A percentile compares a stretch with the other conserved stretches of the same genome.
phyloP scores from a whole-genome alignment of 2,329 filamentous ascomycete genomes.

The Myriosclerotinia curreyana region DNA sequence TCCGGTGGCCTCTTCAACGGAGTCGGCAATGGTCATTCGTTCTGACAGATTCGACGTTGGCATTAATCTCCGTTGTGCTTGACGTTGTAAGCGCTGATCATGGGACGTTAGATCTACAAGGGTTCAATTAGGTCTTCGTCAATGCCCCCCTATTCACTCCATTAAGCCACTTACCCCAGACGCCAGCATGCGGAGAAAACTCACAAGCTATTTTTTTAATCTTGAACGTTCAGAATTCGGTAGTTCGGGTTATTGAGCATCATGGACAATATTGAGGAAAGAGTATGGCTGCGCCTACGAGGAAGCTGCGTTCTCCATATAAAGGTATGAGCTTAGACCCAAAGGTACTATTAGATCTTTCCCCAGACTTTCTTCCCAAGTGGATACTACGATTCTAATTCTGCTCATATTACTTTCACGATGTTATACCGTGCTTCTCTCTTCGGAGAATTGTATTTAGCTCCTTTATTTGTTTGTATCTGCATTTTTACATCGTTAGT shows the following conservation, averaged over 20 bases:
- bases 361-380: background rate
- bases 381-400: background rate
- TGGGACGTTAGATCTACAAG: slow-evolving; percentile 1
- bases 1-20: slow-evolving; percentile 5
- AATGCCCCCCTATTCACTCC: slow-evolving; percentile 10
- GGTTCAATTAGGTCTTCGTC: background rate
- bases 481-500: background rate
- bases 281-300: background rate
- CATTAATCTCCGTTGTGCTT: slow-evolving; percentile 9
- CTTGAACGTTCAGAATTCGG: background rate
- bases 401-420: background rate
- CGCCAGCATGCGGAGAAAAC: background rate
- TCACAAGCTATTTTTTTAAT: background rate
- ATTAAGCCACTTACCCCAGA: slow-evolving; percentile 11
- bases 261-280: background rate
- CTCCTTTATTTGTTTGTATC: slow-evolving; percentile 1
- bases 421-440: background rate
- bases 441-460: background rate
- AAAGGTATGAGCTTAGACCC: background rate
- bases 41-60: background rate
- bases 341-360: background rate
- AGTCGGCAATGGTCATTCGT: slow-evolving; percentile 4
- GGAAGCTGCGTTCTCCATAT: background rate
- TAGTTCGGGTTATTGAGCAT: slow-evolving; percentile 10
- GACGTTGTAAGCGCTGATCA: slow-evolving; percentile 2